Base-by-base conservation (phyloP, 1,139 yeast species). In the Debaryomycetaceae sp. region DNA sequence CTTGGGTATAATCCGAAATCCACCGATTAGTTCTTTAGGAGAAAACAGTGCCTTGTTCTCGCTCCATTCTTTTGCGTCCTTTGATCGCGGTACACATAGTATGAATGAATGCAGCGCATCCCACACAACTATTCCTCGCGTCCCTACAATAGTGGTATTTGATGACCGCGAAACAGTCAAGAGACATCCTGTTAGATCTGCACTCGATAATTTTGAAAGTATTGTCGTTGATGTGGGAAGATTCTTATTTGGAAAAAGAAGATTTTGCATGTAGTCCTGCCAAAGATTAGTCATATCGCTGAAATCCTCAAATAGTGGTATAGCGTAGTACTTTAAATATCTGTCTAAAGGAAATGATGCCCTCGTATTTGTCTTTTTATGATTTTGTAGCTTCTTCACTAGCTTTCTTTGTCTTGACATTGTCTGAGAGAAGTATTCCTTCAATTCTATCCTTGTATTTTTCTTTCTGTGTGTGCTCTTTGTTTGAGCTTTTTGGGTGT, bases 101-200 rank as follows among this genome's bases (percentile, higher is more conserved):
- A 89, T 78, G 57, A 89, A 86, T 45, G 80, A 78, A 54, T 85
- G 81, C 59, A 87, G 91, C 6, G 93, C 80, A 59, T 93, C 99
- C 85, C 95, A 87, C 1, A 89, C 69, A 1, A 91, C 89, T 6
- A 91, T 86, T 0, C 99, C 99, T 37, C 73, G 55, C 14, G 77
- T 55, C 0, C 96, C 96, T 5, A 84, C 75, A 44, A 80, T 58
- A 41, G 80, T 76, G 2, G 75, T 69, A 55, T 87, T 87, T 17
- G 70, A 65, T 9, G 90, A 75, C 39, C 80, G 76, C 1, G 73
- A 57, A 0, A 91, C 93, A 13, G 75, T 72, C 22, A 91, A 49
- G 37, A 68, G 60, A 17, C 96, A 81, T 3, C 99, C 98, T 54
- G 86, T 87, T 62, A 78, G 87, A 57, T 93, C 99, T 1, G 96